These are phyloP conservation scores for Rasamsonia emersonii DNA, from an alignment of 2,329 filamentous ascomycete species.

Conservation along the genomic window DNA sequence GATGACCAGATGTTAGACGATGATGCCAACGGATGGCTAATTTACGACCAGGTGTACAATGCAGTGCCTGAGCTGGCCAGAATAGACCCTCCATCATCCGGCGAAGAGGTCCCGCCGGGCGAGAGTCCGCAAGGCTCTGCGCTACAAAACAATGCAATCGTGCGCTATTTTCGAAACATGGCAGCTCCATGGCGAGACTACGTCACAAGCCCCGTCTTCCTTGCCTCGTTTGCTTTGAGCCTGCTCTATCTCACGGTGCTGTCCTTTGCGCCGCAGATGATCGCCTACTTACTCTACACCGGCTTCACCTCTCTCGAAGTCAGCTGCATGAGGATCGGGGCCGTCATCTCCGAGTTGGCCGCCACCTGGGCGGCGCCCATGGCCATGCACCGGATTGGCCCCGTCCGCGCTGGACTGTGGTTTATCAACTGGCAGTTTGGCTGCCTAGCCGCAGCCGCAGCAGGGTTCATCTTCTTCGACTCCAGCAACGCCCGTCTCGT, in stretches of 20 bases:
- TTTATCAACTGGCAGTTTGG: slow-evolving; percentile 59
- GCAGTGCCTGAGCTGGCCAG: slow-evolving; percentile 14
- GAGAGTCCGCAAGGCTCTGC: too few relatives aligned
- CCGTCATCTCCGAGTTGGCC: slow-evolving; percentile 45
- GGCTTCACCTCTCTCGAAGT: slow-evolving; percentile 42
- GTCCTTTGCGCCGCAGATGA: slow-evolving; percentile 47
- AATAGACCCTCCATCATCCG: not conserved
- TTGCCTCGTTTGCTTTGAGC: slow-evolving; percentile 42
- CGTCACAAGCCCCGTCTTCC: slow-evolving; percentile 22
- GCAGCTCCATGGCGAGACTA: slow-evolving; percentile 20
- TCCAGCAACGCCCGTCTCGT: slow-evolving; percentile 24
- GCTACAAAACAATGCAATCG: too few relatives aligned
- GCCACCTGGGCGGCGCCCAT: slow-evolving; percentile 46
- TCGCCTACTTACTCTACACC: slow-evolving; percentile 45
- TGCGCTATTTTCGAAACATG: slow-evolving; percentile 6
- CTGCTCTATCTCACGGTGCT: slow-evolving; percentile 49
- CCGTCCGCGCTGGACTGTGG: slow-evolving; percentile 62
- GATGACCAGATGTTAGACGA: not conserved
- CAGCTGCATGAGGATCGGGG: slow-evolving; percentile 38
- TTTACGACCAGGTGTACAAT: slow-evolving; percentile 12
- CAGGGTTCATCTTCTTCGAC: slow-evolving; percentile 32
- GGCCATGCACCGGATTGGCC: slow-evolving; percentile 45
- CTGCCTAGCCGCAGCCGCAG: slow-evolving; percentile 41
- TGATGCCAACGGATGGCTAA: not conserved
- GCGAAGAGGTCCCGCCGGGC: not conserved